Evolutionary conservation across 768 basidiomycete species (phyloP).

Genomic region (Megacollybia marginata): DNA sequence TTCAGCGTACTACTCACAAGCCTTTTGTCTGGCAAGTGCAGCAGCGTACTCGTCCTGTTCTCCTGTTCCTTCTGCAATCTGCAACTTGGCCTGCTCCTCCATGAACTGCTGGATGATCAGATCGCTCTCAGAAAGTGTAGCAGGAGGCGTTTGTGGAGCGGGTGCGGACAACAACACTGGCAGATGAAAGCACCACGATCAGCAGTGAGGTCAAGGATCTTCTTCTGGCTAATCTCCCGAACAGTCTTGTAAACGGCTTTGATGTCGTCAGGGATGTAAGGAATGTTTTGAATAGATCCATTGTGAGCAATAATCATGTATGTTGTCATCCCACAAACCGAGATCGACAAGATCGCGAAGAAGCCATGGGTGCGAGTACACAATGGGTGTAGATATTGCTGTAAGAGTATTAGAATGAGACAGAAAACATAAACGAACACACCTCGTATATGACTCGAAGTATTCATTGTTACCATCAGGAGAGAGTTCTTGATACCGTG

Average conservation of each 20-base stretch:
- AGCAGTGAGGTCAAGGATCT: slow-evolving; percentile 95
- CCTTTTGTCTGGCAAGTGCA: too few relatives aligned
- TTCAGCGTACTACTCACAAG: too few relatives aligned
- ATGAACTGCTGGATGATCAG: slow-evolving; percentile 36
- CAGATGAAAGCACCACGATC: slow-evolving; percentile 98
- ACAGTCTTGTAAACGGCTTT: slow-evolving; percentile 99
- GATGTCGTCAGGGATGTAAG: slow-evolving; percentile 80
- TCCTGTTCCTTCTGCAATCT: slow-evolving; percentile 37
- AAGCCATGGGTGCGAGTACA: slow-evolving; percentile 97
- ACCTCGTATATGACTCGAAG: slow-evolving; percentile 98
- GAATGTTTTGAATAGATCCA: slow-evolving; percentile 82
- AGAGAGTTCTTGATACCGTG: slow-evolving; percentile 87
- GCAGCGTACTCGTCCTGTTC: slow-evolving; percentile 68
- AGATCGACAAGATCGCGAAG: slow-evolving; percentile 96
- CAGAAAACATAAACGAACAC: slow-evolving; percentile 10
- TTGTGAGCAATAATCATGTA: slow-evolving; percentile 98
- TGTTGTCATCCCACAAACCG: slow-evolving; percentile 93
- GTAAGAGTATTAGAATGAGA: slow-evolving; percentile 5
- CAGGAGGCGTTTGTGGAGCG: slow-evolving; percentile 12
- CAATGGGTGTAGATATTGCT: slow-evolving; percentile 99
- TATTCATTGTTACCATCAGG: slow-evolving; percentile 93
- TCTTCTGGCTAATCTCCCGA: slow-evolving; percentile 99
- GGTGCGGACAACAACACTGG: slow-evolving; percentile 35
- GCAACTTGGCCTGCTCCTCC: too few relatives aligned
- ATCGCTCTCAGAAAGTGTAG: slow-evolving; percentile 18